Evolutionary conservation across 2,329 filamentous ascomycete species (phyloP), one percentile per base, ranked within the genome.

Genomic region (Diaporthe destruens): DNA sequence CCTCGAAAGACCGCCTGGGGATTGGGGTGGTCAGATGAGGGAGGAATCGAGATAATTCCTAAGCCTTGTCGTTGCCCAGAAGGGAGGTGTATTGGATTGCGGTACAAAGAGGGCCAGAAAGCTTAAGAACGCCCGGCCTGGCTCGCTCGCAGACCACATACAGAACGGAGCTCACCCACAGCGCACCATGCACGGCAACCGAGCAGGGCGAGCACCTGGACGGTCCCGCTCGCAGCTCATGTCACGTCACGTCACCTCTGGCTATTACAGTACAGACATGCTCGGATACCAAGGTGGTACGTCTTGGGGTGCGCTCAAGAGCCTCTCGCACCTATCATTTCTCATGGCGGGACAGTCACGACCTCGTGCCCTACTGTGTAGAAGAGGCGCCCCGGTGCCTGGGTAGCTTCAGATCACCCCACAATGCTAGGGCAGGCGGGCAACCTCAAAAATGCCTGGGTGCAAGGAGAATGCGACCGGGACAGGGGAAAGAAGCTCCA

Each of bases 401-500:
- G 14, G 61, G 47, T 66, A 53, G 61, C 61, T 66, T 53, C 20
- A 53, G n/a, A 39, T 66, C 61, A 66, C 61, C 61, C 61, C 61
- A 66, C 61, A 66, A 66, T 32, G 47, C 47, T 32, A 66, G 61
- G 59, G 29, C 47, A 34, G 61, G 61, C 61, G 47, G 61, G 47
- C 61, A 53, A 53, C 44, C 61, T 51, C 29, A 23, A 66, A 65
- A 53, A 51, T 66, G 61, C 44, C 44, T 66, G 61, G 61, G 29
- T 66, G 44, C 32, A 36, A 36, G 44, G 61, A 47, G 47, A 47
- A 66, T 66, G 61, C 61, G 44, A 53, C 61, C 29, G 61, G n/a
- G 61, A 53, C 61, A 44, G 61, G 61, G 61, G 42, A 36, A 34
- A 66, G 29, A 39, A 70, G 55, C 68, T 70, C 68, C 68, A 61